phyloP scores from a whole-genome alignment of 306 rosid genomes.

The Myrica gale region DNA sequence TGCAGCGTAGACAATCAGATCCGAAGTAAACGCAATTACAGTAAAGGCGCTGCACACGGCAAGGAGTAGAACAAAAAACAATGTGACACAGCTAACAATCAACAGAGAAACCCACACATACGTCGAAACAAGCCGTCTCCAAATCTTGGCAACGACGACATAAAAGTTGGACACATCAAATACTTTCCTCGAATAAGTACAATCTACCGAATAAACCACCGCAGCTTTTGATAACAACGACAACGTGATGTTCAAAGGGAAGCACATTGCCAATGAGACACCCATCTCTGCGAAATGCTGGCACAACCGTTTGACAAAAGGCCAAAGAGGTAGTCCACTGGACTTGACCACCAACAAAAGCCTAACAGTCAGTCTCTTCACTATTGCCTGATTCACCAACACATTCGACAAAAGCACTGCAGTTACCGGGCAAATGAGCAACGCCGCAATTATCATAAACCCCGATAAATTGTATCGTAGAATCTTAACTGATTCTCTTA shows the following conservation, averaged over 20 bases:
- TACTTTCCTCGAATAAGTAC: constrained; percentile 66
- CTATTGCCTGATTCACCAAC: constrained; percentile 60
- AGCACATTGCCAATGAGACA: constrained; percentile 55
- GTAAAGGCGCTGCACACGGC: constrained; percentile 65
- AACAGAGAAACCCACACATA: constrained; percentile 68
- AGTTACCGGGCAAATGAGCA: constrained; percentile 81
- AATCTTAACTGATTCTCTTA: constrained; percentile 78
- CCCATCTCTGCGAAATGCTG: constrained; percentile 66
- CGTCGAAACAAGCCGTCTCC: constrained; percentile 71
- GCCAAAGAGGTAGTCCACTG: constrained; percentile 82
- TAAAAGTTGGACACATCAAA: constrained; percentile 61
- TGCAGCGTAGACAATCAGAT: constrained; percentile 58
- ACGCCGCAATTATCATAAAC: constrained; percentile 56
- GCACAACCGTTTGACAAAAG: constrained; percentile 76
- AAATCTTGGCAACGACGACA: constrained; percentile 51
- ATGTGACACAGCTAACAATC: constrained; percentile 61
- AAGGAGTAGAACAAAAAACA: constrained; percentile 68
- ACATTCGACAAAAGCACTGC: constrained; percentile 71
- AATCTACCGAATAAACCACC: constrained; percentile 77
- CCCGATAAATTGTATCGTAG: constrained; percentile 77
- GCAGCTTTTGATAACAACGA: constrained; percentile 75
- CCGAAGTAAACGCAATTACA: constrained; percentile 51
- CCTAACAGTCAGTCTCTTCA: constrained; percentile 59
- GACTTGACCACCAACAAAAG: constrained; percentile 70
- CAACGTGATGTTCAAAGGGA: constrained; percentile 68